phyloP scores from a whole-genome alignment of 2,329 filamentous ascomycete species.

The Cytospora piceae region DNA sequence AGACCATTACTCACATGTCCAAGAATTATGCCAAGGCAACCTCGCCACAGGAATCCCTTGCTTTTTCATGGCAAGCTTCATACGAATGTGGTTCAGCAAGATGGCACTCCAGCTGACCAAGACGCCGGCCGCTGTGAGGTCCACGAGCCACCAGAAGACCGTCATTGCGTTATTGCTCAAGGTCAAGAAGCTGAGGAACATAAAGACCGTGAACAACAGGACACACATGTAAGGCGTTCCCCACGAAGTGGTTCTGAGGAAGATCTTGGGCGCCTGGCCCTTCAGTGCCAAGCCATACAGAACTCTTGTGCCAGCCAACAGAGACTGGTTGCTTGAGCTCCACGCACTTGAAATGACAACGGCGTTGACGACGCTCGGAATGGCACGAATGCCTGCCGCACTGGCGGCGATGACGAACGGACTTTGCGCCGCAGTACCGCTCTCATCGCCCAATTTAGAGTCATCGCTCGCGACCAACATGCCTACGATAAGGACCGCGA shows the following conservation, averaged over 20 bases:
- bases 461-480: slow-evolving; percentile 63
- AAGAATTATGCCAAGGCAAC: slow-evolving; percentile 66
- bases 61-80: slow-evolving; percentile 56
- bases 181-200: slow-evolving; percentile 62
- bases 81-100: slow-evolving; percentile 61
- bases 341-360: slow-evolving; percentile 74
- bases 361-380: slow-evolving; percentile 76
- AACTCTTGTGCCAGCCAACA: slow-evolving; percentile 63
- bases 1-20: slow-evolving; percentile 55
- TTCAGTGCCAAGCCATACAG: slow-evolving; percentile 64
- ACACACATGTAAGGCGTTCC: slow-evolving; percentile 64
- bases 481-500: slow-evolving; percentile 60
- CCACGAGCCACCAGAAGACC: slow-evolving; percentile 68
- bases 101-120: slow-evolving; percentile 67
- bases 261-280: slow-evolving; percentile 60
- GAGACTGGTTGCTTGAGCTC: slow-evolving; percentile 69
- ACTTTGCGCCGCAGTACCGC: slow-evolving; percentile 52
- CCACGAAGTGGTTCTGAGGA: slow-evolving; percentile 54
- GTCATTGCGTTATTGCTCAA: slow-evolving; percentile 61
- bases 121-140: slow-evolving; percentile 64
- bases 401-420: slow-evolving; percentile 75
- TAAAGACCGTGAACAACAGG: slow-evolving; percentile 55
- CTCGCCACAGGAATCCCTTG: slow-evolving; percentile 54
- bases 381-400: slow-evolving; percentile 66
- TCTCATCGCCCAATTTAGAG: slow-evolving; percentile 48